phyloP scores from a whole-genome alignment of 164 flowering plant genomes.

The Vitis amurensis region DNA sequence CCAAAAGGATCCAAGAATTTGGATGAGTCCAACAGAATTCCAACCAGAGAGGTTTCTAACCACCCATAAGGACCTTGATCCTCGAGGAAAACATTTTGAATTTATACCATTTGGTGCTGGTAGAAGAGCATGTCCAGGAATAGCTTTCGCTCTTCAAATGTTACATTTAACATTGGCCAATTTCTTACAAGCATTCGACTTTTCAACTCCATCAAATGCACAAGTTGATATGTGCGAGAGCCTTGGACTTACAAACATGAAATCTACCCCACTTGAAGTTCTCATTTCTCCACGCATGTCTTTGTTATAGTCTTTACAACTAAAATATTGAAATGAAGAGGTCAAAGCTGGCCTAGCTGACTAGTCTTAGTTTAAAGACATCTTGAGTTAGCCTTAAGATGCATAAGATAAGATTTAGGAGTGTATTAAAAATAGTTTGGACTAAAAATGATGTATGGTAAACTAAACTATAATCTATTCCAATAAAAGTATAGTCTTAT shows the following conservation, averaged over 20 bases:
- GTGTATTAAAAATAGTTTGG: too few species aligned
- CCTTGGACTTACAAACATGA: background rate
- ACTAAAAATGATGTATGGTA: too few species aligned
- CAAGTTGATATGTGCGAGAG: background rate
- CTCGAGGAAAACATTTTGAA: constrained; percentile 23
- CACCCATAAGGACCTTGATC: constrained; percentile 18
- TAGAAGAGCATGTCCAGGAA: background rate
- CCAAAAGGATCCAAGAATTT: constrained; percentile 20
- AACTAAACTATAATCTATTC: too few species aligned
- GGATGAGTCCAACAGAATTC: constrained; percentile 28
- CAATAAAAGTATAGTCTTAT: too few species aligned
- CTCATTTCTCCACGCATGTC: too few species aligned
- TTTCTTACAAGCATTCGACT: background rate
- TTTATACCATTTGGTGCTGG: background rate
- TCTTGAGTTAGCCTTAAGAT: too few species aligned
- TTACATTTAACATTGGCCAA: background rate
- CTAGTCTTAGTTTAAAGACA: too few species aligned
- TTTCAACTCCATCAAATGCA: background rate
- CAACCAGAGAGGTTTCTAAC: constrained; percentile 32
- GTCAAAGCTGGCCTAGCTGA: too few species aligned
- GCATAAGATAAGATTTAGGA: too few species aligned
- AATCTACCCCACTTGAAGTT: background rate
- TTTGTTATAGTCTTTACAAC: too few species aligned
- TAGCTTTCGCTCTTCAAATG: background rate
- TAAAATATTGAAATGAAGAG: too few species aligned